phyloP scores from a whole-genome alignment of 345 rosid genomes.

The Eucalyptus marginata region DNA sequence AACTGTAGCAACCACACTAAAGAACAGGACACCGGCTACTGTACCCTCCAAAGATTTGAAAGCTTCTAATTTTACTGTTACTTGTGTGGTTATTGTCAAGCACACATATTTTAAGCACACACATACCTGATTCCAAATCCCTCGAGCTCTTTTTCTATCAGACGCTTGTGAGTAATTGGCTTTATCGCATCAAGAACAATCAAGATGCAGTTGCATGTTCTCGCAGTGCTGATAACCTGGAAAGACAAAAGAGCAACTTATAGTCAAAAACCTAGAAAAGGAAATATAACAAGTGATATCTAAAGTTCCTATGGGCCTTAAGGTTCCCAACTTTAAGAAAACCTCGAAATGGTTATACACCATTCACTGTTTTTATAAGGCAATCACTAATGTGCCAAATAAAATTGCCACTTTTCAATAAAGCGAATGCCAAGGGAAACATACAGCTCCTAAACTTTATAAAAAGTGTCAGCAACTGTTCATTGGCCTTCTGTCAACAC shows the following conservation, averaged over 20 bases:
- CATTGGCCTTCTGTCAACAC: not conserved
- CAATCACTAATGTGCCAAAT: not conserved
- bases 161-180: conserved; percentile 97
- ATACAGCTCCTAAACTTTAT: not conserved
- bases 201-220: conserved; percentile 89
- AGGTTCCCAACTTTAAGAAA: not conserved
- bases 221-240: conserved; percentile 96
- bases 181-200: conserved; percentile 98
- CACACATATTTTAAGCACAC: not conserved
- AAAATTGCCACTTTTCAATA: not conserved
- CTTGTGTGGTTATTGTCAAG: not conserved
- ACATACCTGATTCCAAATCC: conserved; percentile 94
- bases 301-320: not conserved
- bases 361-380: not conserved
- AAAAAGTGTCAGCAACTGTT: not conserved
- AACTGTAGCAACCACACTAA: not conserved
- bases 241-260: not conserved
- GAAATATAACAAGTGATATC: not conserved
- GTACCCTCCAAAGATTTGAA: not conserved
- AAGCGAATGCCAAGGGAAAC: not conserved
- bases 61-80: not conserved
- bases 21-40: not conserved
- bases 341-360: not conserved
- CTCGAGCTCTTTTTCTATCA: conserved; percentile 97
- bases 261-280: not conserved